phyloP scores from a whole-genome alignment of 306 rosid genomes.

The Rosa chinensis region DNA sequence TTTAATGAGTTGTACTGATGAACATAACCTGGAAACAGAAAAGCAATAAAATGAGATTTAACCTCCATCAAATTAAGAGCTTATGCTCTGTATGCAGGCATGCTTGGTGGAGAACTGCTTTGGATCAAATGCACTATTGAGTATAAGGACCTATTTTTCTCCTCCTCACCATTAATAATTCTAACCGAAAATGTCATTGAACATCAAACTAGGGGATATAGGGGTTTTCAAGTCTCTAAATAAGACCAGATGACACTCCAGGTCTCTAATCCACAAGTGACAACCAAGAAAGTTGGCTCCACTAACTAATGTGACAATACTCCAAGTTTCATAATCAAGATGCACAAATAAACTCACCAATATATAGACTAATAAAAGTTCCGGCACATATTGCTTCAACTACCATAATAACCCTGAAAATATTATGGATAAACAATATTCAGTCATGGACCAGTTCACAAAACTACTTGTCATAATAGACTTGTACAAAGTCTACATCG shows the following conservation, averaged over 20 bases:
- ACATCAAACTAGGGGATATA: background rate
- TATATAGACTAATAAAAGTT: slow-evolving; percentile 79
- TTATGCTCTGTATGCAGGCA: background rate
- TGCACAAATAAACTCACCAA: slow-evolving; percentile 48
- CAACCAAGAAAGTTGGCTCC: background rate
- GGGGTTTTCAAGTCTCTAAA: background rate
- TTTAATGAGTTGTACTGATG: slow-evolving; percentile 91
- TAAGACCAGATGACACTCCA: background rate
- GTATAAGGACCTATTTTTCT: background rate
- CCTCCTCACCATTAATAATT: background rate
- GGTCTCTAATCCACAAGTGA: background rate
- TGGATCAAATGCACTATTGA: background rate
- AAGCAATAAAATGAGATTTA: background rate
- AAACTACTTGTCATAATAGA: background rate
- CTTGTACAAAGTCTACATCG: background rate
- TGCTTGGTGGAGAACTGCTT: slow-evolving; percentile 1
- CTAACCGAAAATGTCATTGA: background rate
- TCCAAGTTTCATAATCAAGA: background rate
- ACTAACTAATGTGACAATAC: background rate
- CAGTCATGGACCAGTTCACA: slow-evolving; percentile 6
- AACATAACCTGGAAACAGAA: slow-evolving; percentile 66
- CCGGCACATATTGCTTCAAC: slow-evolving; percentile 83
- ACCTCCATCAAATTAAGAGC: background rate
- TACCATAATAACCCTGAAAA: slow-evolving; percentile 88
- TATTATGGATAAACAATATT: slow-evolving; percentile 22